These are phyloP conservation scores for Dacryopinax spathularia DNA, from an alignment of 768 basidiomycete genomes.

Conservation along the genomic window DNA sequence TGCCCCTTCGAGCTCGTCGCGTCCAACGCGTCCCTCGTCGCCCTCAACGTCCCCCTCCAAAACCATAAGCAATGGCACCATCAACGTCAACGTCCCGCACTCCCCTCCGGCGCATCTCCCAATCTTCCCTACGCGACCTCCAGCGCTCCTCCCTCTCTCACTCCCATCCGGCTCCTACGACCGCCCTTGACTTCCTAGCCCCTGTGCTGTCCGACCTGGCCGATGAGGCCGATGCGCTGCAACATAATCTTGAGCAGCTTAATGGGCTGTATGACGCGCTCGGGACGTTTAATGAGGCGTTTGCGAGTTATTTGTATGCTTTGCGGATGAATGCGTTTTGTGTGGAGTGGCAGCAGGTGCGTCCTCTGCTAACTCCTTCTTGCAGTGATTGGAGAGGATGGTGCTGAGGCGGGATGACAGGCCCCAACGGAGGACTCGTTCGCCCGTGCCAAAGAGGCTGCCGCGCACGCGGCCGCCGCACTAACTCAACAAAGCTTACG, in stretches of 20 bases:
- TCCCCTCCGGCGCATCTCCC: constrained; percentile 77
- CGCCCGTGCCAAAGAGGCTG: constrained; percentile 36
- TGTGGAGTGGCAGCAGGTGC: constrained; percentile 81
- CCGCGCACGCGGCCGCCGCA: constrained; percentile 24
- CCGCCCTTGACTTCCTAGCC: constrained; percentile 73
- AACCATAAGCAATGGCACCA: background rate
- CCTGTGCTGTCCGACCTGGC: constrained; percentile 72
- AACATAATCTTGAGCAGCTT: constrained; percentile 59
- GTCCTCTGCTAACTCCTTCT: constrained; percentile 10
- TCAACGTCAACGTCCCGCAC: constrained; percentile 32
- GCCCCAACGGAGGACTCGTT: constrained; percentile 50
- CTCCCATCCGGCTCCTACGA: constrained; percentile 57
- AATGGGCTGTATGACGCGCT: constrained; percentile 59
- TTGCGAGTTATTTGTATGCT: constrained; percentile 80
- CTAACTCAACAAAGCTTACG: background rate
- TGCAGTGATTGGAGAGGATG: background rate
- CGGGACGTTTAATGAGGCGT: constrained; percentile 79
- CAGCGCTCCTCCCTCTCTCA: constrained; percentile 47
- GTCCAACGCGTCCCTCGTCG: background rate
- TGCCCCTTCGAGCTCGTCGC: background rate
- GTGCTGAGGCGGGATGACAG: constrained; percentile 27
- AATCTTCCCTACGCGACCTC: constrained; percentile 75
- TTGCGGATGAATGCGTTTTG: constrained; percentile 92
- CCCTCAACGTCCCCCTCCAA: background rate
- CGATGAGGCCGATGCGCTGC: constrained; percentile 73